A percentile compares a stretch with the other conserved stretches of the same genome.
phyloP scores from a whole-genome alignment of 176 grass and related monocot species.

The Rhynchospora breviuscula region DNA sequence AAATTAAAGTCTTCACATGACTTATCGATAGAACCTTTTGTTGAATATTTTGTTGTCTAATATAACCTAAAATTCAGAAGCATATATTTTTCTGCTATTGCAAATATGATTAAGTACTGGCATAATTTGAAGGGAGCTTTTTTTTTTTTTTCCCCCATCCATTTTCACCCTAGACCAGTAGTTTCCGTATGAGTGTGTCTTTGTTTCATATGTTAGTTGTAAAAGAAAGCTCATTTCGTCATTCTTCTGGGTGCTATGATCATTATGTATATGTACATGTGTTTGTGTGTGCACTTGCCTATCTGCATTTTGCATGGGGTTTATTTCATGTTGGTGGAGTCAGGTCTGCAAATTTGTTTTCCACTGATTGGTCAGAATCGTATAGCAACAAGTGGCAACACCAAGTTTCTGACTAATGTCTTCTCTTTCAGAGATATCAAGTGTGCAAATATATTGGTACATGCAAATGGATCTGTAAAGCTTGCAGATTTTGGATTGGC shows the following conservation, averaged over 20 bases:
- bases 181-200: background rate
- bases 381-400: background rate
- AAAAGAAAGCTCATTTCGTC: too few species aligned
- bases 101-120: background rate
- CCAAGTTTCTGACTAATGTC: background rate
- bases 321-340: background rate
- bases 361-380: background rate
- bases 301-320: background rate
- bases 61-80: background rate
- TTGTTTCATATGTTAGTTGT: background rate
- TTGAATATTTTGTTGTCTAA: background rate
- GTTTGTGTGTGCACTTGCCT: background rate
- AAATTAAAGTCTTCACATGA: background rate
- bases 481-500: constrained; percentile 98
- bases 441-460: constrained; percentile 96
- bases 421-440: constrained; percentile 76
- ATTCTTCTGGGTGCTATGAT: background rate
- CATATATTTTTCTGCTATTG: background rate
- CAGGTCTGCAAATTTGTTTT: background rate
- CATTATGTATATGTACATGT: background rate
- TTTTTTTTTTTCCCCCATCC: background rate
- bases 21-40: background rate
- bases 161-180: background rate
- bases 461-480: constrained; percentile 95
- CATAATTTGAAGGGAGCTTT: background rate